A percentile compares a stretch with the other conserved stretches of the same genome.
These are phyloP conservation scores for Ilyonectria sp. DNA, from an alignment of 2,329 filamentous ascomycete species.

Conservation along the genomic window DNA sequence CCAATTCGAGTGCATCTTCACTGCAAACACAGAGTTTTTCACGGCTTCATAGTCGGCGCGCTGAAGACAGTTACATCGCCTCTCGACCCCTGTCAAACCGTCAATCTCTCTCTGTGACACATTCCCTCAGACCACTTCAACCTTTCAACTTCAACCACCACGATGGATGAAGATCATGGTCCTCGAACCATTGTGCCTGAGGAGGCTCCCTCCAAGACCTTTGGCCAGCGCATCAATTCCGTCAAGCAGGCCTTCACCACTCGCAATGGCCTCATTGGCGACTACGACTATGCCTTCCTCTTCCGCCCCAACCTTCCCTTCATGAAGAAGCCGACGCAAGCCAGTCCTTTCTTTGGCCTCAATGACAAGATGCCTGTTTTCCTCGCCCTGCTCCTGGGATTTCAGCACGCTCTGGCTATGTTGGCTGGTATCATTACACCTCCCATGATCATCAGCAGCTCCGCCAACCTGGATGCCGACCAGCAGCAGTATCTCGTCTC, in stretches of 20 bases:
- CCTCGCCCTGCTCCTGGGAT: slow-evolving; percentile 80
- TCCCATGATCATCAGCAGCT: slow-evolving; percentile 78
- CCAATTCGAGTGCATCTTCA: slow-evolving; percentile 6
- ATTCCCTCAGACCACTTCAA: slow-evolving; percentile 27
- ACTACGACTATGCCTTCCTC: slow-evolving; percentile 92
- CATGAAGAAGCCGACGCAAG: slow-evolving; percentile 70
- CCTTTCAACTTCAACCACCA: slow-evolving; percentile 20
- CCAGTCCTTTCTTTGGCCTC: slow-evolving; percentile 86
- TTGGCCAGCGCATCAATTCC: slow-evolving; percentile 47
- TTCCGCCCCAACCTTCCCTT: slow-evolving; percentile 89
- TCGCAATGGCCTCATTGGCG: slow-evolving; percentile 82
- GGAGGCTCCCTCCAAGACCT: slow-evolving; percentile 50
- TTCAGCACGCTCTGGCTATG: slow-evolving; percentile 87
- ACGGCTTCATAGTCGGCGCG: not conserved
- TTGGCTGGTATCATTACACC: slow-evolving; percentile 83
- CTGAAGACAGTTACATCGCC: slow-evolving; percentile 9
- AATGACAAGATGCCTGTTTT: slow-evolving; percentile 84
- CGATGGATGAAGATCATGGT: slow-evolving; percentile 71
- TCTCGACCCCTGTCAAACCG: slow-evolving; percentile 7
- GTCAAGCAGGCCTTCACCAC: slow-evolving; percentile 63
- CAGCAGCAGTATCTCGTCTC: slow-evolving; percentile 85
- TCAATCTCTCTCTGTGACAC: slow-evolving; percentile 4
- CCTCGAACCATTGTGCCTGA: slow-evolving; percentile 65
- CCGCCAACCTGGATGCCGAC: slow-evolving; percentile 73
- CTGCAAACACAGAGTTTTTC: not conserved